Conservation (phyloP, 2,329 filamentous ascomycete species). For the Fusarium musae region DNA sequence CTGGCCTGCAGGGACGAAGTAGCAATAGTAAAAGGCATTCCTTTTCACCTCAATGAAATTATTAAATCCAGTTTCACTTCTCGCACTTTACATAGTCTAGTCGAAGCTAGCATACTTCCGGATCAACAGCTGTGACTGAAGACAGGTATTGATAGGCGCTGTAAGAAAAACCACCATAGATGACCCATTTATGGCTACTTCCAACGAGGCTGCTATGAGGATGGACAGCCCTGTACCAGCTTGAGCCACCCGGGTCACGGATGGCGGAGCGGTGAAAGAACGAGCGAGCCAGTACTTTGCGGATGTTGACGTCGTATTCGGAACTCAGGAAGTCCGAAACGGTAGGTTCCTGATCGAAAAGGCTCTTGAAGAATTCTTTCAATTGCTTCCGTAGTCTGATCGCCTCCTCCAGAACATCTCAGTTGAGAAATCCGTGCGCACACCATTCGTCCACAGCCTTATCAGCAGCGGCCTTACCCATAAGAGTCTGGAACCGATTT, state of each 20-base stretch:
- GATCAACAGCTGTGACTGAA: background rate
- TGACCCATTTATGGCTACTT: background rate
- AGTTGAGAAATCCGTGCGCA: background rate
- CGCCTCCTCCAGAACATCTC: background rate
- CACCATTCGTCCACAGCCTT: background rate
- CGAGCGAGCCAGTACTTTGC: background rate
- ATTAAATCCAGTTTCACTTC: background rate
- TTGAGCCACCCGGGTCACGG: background rate
- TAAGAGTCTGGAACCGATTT: background rate
- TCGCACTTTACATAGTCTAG: background rate
- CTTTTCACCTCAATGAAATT: background rate
- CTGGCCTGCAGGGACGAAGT: too few relatives aligned
- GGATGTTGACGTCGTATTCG: background rate
- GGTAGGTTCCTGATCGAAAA: background rate
- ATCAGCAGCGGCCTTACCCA: background rate
- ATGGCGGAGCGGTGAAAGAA: background rate
- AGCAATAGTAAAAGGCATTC: background rate
- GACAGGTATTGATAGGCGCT: background rate
- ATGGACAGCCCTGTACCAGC: background rate
- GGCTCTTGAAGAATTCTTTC: background rate
- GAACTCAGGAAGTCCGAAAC: accelerated
- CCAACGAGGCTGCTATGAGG: background rate
- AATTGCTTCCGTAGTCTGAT: background rate
- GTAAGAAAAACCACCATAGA: background rate
- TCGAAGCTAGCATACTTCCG: background rate